phyloP scores from a whole-genome alignment of 2,329 filamentous ascomycete species.

The Monilinia fructicola region DNA sequence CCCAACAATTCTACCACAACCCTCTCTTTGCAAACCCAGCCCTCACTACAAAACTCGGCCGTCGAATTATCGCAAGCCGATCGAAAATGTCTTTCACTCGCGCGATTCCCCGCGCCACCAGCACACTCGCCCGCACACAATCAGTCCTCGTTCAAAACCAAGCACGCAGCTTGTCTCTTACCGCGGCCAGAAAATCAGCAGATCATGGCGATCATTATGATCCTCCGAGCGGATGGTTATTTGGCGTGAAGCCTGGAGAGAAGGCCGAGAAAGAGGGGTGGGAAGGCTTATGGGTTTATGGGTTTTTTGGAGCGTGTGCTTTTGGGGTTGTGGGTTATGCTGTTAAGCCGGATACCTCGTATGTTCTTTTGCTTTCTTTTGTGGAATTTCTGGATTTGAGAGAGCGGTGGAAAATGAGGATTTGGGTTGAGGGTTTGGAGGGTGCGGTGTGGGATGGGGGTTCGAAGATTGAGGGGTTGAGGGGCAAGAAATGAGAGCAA shows the following conservation, averaged over 20 bases:
- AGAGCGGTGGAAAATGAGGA: constrained; percentile 1
- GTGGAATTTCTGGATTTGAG: not conserved
- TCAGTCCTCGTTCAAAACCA: not conserved
- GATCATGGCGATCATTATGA: constrained; percentile 66
- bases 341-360: constrained; percentile 99
- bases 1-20: constrained; percentile 1
- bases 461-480: constrained; percentile 13
- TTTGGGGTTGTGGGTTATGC: constrained; percentile 79
- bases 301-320: constrained; percentile 75
- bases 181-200: constrained; percentile 25
- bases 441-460: not conserved
- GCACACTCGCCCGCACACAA: constrained; percentile 7
- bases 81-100: constrained; percentile 14
- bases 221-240: constrained; percentile 87
- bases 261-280: constrained; percentile 95
- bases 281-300: constrained; percentile 84
- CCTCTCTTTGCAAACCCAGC: not conserved
- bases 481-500: not conserved
- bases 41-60: not conserved
- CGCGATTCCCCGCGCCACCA: constrained; percentile 17
- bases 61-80: too few relatives aligned
- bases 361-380: constrained; percentile 49
- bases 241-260: constrained; percentile 90
- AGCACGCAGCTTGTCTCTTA: constrained; percentile 12
- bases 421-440: not conserved